phyloP scores from a whole-genome alignment of 768 basidiomycete species.

The Sistotremastrum niveocremeum region DNA sequence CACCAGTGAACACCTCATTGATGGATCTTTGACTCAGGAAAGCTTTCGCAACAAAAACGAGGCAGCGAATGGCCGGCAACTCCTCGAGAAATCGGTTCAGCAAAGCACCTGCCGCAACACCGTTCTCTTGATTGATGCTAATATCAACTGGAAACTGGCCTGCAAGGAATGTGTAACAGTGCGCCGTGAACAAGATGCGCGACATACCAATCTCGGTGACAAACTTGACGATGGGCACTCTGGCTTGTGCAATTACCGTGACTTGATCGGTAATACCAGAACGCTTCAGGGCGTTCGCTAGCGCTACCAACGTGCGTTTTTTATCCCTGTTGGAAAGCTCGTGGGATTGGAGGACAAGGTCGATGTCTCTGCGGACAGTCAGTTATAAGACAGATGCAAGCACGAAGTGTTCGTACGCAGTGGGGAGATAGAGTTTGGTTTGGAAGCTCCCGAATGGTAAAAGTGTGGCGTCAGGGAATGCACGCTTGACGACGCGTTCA shows the following conservation, averaged over 20 bases:
- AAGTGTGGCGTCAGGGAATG: conserved; percentile 71
- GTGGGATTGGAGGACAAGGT: conserved; percentile 76
- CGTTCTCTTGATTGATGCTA: conserved; percentile 83
- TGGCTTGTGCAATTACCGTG: conserved; percentile 83
- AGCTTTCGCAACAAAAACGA: conserved; percentile 82
- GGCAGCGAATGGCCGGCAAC: conserved; percentile 65
- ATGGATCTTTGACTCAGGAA: conserved; percentile 81
- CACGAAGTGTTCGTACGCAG: conserved; percentile 47
- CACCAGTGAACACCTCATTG: conserved; percentile 98
- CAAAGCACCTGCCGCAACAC: conserved; percentile 63
- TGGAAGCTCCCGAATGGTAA: conserved; percentile 86
- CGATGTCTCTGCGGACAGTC: conserved; percentile 62
- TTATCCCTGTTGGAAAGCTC: conserved; percentile 61
- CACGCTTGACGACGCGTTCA: conserved; percentile 41
- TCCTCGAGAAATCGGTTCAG: conserved; percentile 68
- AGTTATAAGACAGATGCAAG: not conserved
- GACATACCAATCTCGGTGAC: conserved; percentile 49
- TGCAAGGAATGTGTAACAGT: conserved; percentile 3
- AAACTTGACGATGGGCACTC: conserved; percentile 96
- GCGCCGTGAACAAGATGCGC: not conserved
- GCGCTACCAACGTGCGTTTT: conserved; percentile 53
- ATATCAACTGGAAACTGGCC: conserved; percentile 83
- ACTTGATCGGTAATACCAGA: conserved; percentile 66
- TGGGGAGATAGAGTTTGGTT: conserved; percentile 86
- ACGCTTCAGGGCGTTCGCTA: conserved; percentile 67